Evolutionary conservation across 352 stramenopile species (phyloP).

Genomic region (Phytophthora syringae): DNA sequence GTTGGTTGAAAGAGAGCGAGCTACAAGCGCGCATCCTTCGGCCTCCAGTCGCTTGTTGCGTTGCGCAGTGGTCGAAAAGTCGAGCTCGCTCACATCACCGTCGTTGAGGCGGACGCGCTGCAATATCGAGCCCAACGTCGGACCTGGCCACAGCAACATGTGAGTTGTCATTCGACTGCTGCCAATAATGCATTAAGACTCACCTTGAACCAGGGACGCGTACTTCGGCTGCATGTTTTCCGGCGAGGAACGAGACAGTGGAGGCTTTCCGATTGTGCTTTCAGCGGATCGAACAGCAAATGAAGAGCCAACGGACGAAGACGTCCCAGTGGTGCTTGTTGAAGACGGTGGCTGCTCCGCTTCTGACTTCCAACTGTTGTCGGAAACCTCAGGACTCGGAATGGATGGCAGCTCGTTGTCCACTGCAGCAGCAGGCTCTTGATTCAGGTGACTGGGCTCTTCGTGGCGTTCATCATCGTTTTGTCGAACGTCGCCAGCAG

Average conservation of each 20-base stretch:
- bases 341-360: slow-evolving; percentile 20
- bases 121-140: slow-evolving; percentile 63
- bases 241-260: not conserved
- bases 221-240: slow-evolving; percentile 16
- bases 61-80: slow-evolving; percentile 69
- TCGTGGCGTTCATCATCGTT: slow-evolving; percentile 5
- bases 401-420: not conserved
- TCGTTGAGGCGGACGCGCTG: slow-evolving; percentile 66
- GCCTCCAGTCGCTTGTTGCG: slow-evolving; percentile 62
- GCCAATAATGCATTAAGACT: not conserved
- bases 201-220: slow-evolving; percentile 24
- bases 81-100: slow-evolving; percentile 66
- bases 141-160: slow-evolving; percentile 29
- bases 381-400: not conserved
- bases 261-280: slow-evolving; percentile 17
- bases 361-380: slow-evolving; percentile 9
- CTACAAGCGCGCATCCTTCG: slow-evolving; percentile 63
- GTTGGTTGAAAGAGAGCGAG: slow-evolving; percentile 69
- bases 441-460: slow-evolving; percentile 22
- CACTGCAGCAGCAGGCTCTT: slow-evolving; percentile 11
- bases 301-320: slow-evolving; percentile 12
- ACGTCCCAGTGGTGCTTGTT: slow-evolving; percentile 27
- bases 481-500: slow-evolving; percentile 4
- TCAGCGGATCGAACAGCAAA: slow-evolving; percentile 1
- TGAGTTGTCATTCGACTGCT: slow-evolving; percentile 5